Percentiles rank a stretch among this genome's conserved stretches.
Evolutionary conservation across 139 green algal genomes (phyloP).

Genomic region (Pedinophyceae sp.): DNA sequence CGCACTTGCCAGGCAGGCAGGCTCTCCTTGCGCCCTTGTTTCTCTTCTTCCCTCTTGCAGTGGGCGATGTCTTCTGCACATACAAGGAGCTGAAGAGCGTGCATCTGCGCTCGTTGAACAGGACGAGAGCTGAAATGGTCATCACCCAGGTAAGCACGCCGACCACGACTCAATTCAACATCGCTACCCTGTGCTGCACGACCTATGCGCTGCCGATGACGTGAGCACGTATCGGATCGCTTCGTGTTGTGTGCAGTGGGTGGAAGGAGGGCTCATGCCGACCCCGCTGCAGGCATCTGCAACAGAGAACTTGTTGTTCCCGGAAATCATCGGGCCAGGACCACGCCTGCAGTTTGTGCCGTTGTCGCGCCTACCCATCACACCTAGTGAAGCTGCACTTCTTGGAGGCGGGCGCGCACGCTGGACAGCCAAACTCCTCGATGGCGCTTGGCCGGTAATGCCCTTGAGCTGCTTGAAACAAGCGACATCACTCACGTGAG

Average conservation of each 20-base stretch:
- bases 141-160: too few species aligned
- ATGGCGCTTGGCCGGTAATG: not conserved
- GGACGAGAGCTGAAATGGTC: not conserved
- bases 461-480: too few species aligned
- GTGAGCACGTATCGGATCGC: not conserved
- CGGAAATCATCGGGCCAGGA: too few species aligned
- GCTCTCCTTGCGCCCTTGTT: not conserved
- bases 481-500: too few species aligned
- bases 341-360: too few species aligned
- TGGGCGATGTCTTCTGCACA: not conserved
- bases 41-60: not conserved
- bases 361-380: too few species aligned
- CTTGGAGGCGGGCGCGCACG: not conserved
- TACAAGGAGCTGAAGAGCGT: not conserved
- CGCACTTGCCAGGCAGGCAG: not conserved
- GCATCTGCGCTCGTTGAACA: not conserved
- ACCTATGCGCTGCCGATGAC: not conserved
- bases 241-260: not conserved
- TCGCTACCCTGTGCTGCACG: not conserved
- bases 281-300: too few species aligned
- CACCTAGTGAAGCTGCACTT: too few species aligned
- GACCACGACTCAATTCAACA: too few species aligned
- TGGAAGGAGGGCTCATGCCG: too few species aligned
- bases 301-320: too few species aligned
- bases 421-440: not conserved